Conservation (phyloP, 805 yeast species). For the Metschnikowia borealis region DNA sequence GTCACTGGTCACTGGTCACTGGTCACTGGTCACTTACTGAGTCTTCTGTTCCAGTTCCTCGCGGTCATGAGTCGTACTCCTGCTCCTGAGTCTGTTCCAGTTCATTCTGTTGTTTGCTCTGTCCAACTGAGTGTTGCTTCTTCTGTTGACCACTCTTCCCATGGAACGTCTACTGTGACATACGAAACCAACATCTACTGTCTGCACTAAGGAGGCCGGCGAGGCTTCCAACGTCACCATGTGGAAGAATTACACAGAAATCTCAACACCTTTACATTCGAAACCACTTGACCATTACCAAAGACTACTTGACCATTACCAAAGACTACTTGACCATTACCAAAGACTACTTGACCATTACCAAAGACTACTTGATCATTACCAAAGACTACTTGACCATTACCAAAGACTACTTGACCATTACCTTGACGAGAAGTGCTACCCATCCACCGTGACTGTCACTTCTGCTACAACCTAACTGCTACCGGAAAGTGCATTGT, state of each 20-base stretch:
- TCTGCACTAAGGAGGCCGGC: background rate
- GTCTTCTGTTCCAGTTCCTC: too few relatives aligned
- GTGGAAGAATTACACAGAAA: slow-evolving; percentile 19
- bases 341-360: too few relatives aligned
- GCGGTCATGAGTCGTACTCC: background rate
- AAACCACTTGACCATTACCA: too few relatives aligned
- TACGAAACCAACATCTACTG: background rate
- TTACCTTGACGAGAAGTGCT: slow-evolving; percentile 26
- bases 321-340: too few relatives aligned
- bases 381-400: too few relatives aligned
- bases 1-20: too few relatives aligned
- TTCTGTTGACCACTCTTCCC: background rate
- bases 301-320: too few relatives aligned
- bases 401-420: too few relatives aligned
- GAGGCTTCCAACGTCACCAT: slow-evolving; percentile 14
- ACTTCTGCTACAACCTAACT: slow-evolving; percentile 26
- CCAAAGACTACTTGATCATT: too few relatives aligned
- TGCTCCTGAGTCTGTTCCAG: background rate
- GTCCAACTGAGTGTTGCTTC: background rate
- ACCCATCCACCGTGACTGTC: slow-evolving; percentile 23
- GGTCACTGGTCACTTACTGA: too few relatives aligned
- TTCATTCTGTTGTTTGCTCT: background rate
- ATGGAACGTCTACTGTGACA: background rate
- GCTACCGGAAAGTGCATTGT: slow-evolving; percentile 28
- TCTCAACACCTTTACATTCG: slow-evolving; percentile 33